A percentile compares a stretch with the other conserved stretches of the same genome.
phyloP scores from a whole-genome alignment of 2,329 filamentous ascomycete genomes.

The Paraconiothyrium brasiliense region DNA sequence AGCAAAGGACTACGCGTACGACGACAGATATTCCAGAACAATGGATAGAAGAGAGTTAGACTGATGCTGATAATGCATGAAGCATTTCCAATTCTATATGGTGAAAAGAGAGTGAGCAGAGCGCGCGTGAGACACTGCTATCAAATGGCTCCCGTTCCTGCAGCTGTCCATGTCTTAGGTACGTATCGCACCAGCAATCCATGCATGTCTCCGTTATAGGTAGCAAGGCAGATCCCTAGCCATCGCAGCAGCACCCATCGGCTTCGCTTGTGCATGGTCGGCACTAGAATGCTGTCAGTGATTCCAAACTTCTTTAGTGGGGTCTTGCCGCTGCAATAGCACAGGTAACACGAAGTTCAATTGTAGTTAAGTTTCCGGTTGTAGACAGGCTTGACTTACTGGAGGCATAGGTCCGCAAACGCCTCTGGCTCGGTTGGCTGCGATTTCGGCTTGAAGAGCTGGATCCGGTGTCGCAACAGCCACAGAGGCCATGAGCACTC shows the following conservation, averaged over 20 bases:
- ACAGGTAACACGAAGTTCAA: not conserved
- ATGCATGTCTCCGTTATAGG: not conserved
- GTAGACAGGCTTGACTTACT: not conserved
- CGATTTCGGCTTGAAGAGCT: not conserved
- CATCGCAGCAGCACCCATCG: constrained; percentile 1
- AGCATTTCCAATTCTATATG: too few relatives aligned
- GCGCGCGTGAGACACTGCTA: too few relatives aligned
- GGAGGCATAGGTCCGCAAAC: not conserved
- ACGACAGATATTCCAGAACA: too few relatives aligned
- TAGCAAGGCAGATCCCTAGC: not conserved
- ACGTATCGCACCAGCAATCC: not conserved
- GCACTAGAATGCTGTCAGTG: not conserved
- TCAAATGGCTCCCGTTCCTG: too few relatives aligned
- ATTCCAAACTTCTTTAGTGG: not conserved
- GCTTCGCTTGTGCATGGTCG: not conserved
- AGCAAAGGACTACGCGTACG: too few relatives aligned
- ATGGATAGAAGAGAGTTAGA: too few relatives aligned
- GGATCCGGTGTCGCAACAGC: not conserved
- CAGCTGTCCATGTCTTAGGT: too few relatives aligned
- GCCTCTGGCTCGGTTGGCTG: not conserved
- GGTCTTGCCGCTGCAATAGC: not conserved
- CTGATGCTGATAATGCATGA: too few relatives aligned
- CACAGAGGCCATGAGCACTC: constrained; percentile 3
- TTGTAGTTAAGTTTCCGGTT: not conserved
- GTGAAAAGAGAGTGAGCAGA: too few relatives aligned